Evolutionary conservation across 805 yeast species (phyloP), one percentile per base, ranked within the genome.

Genomic region (Ogataea angusta): DNA sequence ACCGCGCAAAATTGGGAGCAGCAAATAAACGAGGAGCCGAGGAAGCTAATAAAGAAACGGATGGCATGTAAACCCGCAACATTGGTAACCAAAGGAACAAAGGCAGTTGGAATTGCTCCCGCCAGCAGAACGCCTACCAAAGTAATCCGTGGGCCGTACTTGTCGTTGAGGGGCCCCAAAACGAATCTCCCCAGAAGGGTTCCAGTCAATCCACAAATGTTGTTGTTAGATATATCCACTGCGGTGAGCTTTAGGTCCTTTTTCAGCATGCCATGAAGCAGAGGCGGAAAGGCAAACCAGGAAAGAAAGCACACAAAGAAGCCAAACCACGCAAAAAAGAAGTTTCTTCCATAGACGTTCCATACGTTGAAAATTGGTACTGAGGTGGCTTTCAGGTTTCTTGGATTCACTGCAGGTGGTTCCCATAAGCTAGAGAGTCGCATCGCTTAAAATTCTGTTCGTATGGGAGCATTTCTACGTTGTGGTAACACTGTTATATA

Each of bases 41-140:
- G 45, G 24, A 60, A 38, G 10, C 64, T 62, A 24, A 58, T 57
- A 46, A 82, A 68, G 51, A 82, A 82, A 38, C 90, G 63, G 36
- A 78, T 63, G 1, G 73, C 85, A 57, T 76, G 74, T 26, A 83
- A 61, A 28, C 76, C 76, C 4, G 65, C 63, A 10, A 73, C 72
- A 10, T 67, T 67, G n/a, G 19, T 33, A 6, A 32, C 68, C 64
- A 7, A 62, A 10, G 43, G 43, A 12, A 34, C 38, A 17, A 60
- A 58, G 8, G 61, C 63, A 13, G 63, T 60, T 18, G 64, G 63
- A 10, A 60, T 42, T 23, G 59, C 47, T 7, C 64, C 64, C 2
- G 47, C 25, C 1, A 59, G 7, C 4, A 60, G 45, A 10, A 57
- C 52, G n/a, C 40, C 33, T 6, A 42, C 51, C 64, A 60, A 59